phyloP scores from a whole-genome alignment of 768 basidiomycete genomes.

The Psilocybe sp. region DNA sequence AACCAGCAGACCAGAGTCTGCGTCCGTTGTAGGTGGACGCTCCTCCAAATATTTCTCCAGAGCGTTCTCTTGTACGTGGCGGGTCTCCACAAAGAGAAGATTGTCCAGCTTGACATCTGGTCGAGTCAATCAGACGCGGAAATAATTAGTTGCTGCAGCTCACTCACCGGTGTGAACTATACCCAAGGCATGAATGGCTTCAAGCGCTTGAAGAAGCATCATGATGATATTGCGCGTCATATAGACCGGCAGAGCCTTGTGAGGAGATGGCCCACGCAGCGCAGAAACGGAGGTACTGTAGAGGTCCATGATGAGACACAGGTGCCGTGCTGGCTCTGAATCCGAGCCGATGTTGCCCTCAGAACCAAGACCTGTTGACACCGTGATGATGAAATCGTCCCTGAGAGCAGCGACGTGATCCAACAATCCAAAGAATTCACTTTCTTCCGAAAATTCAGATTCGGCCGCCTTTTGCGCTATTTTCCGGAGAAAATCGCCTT shows the following conservation, averaged over 20 bases:
- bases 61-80: neutral
- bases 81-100: constrained; percentile 16
- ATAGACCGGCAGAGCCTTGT: neutral
- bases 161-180: constrained; percentile 7
- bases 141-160: neutral
- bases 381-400: too few species aligned
- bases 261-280: constrained; percentile 3
- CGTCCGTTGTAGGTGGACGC: neutral
- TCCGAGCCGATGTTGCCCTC: too few species aligned
- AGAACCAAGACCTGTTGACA: too few species aligned
- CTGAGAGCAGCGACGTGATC: too few species aligned
- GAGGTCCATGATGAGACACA: constrained; percentile 7
- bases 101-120: constrained; percentile 24
- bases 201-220: neutral
- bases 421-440: too few species aligned
- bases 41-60: constrained; percentile 4
- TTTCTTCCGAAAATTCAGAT: too few species aligned
- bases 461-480: too few species aligned
- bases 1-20: constrained; percentile 1
- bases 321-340: neutral
- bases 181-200: neutral
- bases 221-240: constrained; percentile 4
- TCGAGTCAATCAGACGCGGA: neutral
- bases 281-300: constrained; percentile 4
- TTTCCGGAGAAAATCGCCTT: too few species aligned